These are phyloP conservation scores for Psilocybe subaeruginosa DNA, from an alignment of 768 basidiomycete species.

Conservation along the genomic window DNA sequence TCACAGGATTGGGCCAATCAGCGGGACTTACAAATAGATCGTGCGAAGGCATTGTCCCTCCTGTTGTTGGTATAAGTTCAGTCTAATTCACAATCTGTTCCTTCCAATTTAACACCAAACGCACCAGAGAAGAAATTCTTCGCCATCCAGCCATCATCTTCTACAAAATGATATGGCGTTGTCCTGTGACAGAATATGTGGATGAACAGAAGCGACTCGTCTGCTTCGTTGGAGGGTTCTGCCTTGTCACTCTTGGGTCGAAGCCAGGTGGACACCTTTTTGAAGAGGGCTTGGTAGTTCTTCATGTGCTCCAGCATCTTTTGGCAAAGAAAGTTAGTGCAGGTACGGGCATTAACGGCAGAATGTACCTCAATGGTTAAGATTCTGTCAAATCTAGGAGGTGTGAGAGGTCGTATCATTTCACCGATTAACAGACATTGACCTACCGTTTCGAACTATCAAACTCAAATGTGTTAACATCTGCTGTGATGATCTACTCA, in stretches of 20 bases:
- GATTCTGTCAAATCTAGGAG: conserved; percentile 65
- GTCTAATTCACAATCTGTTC: not conserved
- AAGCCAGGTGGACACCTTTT: conserved; percentile 69
- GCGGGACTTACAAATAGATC: conserved; percentile 50
- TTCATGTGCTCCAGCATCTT: conserved; percentile 83
- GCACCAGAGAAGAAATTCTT: conserved; percentile 68
- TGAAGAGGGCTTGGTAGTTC: conserved; percentile 64
- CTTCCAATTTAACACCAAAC: not conserved
- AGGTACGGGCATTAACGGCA: not conserved
- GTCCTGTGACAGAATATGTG: conserved; percentile 72
- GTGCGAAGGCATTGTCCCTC: conserved; percentile 76
- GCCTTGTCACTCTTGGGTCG: conserved; percentile 34
- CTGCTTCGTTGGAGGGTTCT: conserved; percentile 13
- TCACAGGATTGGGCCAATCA: not conserved
- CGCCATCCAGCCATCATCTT: conserved; percentile 76
- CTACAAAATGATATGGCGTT: conserved; percentile 70
- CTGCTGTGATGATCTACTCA: conserved; percentile 65
- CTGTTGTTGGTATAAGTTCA: conserved; percentile 24
- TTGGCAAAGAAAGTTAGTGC: not conserved
- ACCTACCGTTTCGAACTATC: conserved; percentile 42
- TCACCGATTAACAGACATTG: no score
- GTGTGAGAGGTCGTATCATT: not conserved
- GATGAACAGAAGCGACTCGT: conserved; percentile 61
- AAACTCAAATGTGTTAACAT: conserved; percentile 69
- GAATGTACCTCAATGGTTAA: conserved; percentile 62